Evolutionary conservation across 2,329 filamentous ascomycete genomes (phyloP), one percentile per base, ranked within the genome.

Genomic region (Plenodomus tracheiphilus): DNA sequence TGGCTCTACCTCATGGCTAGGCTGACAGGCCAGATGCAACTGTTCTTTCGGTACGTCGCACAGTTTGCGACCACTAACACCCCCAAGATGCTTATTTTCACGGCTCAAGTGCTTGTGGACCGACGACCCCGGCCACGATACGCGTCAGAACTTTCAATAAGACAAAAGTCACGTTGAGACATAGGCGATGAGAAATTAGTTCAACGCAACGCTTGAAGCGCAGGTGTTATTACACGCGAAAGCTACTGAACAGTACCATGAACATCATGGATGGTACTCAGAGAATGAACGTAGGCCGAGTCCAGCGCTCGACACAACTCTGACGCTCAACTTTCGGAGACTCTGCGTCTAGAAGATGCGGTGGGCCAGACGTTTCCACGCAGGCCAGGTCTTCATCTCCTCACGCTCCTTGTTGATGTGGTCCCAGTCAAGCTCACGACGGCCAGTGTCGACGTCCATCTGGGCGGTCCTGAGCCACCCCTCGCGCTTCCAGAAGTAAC

Each of bases 361-460:
- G 41, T 47, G 2, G 2, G 50, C 1, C 13, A 53, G 8, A 35
- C 67, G 66, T 49, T 67, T 71, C 81, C 81, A 85, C 11, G 72
- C 66, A 1, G 83, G 82, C 76, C 75, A 79, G 3, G 71, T 61
- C 15, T 79, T 79, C 17, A 82, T 66, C 68, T 76, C 66, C 32
- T 75, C 79, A 22, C 79, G 76, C 61, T 80, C 75, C 32, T 73
- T 78, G 65, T 85, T 80, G 71, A 86, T 85, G 35, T 74, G 74
- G 10, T 86, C 83, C 83, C 83, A 87, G 66, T 88, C 81, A 42
- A 86, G 77, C 69, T 83, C 79, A 49, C 85, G 79, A 34, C 85
- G 80, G 53, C 85, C 85, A 21, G 78, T 80, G 64, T 89, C 85
- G 45, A 89, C 79, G 58, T 89, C 85, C 49, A 89, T 87, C 57